phyloP scores from a whole-genome alignment of 495 filamentous ascomycete species.

The Hypoxylon perforatum region DNA sequence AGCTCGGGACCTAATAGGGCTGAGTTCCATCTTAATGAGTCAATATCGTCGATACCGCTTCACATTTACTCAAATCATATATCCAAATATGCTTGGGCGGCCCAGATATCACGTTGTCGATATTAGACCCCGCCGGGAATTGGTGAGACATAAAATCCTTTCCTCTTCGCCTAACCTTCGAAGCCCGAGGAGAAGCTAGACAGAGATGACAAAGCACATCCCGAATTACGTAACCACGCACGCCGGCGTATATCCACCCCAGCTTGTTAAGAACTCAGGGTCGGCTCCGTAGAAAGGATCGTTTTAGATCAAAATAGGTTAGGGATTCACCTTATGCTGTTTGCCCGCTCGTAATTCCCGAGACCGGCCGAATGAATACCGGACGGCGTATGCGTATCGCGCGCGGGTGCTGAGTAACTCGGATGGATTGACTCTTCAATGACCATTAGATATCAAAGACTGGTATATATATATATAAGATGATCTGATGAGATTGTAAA shows the following conservation, averaged over 20 bases:
- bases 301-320: constrained; percentile 16
- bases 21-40: neutral
- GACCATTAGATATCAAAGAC: neutral
- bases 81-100: neutral
- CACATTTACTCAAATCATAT: neutral
- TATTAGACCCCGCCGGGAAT: constrained; percentile 10
- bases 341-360: constrained; percentile 13
- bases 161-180: constrained; percentile 3
- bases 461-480: neutral
- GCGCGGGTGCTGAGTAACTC: no score
- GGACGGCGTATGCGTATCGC: constrained; percentile 5
- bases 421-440: neutral
- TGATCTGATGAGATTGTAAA: neutral
- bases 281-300: neutral
- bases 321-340: neutral
- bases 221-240: constrained; percentile 15
- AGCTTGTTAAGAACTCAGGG: constrained; percentile 6
- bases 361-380: constrained; percentile 23
- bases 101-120: neutral
- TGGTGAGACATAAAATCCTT: neutral
- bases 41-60: neutral
- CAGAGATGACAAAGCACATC: neutral
- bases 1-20: neutral
- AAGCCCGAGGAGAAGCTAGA: constrained; percentile 39
- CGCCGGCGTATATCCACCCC: constrained; percentile 5